Conservation (phyloP, 345 rosid species). For the Fremontodendron californicum region DNA sequence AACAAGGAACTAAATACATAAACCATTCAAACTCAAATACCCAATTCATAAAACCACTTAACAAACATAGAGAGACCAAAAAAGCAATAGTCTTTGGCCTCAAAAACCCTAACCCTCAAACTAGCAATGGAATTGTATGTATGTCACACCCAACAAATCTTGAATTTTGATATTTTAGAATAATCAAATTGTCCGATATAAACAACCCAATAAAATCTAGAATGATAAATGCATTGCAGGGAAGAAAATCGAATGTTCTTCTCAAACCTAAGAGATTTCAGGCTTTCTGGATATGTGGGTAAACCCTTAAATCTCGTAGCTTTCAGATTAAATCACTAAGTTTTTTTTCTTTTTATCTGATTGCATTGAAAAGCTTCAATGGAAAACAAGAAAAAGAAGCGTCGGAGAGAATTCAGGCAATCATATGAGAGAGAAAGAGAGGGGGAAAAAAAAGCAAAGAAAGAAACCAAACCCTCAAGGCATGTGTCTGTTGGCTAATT, state of each 20-base stretch:
- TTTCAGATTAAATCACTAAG: constrained; percentile 16
- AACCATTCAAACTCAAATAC: constrained; percentile 13
- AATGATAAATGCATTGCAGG: constrained; percentile 17
- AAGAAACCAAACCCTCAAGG: constrained; percentile 24
- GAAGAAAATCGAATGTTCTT: constrained; percentile 13
- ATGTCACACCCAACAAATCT: not conserved
- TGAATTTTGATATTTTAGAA: constrained; percentile 14
- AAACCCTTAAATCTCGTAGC: constrained; percentile 33
- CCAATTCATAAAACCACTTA: constrained; percentile 17
- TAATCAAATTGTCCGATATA: constrained; percentile 16
- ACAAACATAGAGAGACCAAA: constrained; percentile 5
- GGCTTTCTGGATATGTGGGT: constrained; percentile 6
- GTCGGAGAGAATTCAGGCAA: constrained; percentile 29
- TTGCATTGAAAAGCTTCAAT: constrained; percentile 26
- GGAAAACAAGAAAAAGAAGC: constrained; percentile 14
- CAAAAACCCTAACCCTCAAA: constrained; percentile 31
- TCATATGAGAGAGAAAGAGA: not conserved
- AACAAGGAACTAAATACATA: constrained; percentile 10
- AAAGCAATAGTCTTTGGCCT: constrained; percentile 14
- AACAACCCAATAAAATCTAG: constrained; percentile 15
- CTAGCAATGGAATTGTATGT: constrained; percentile 20
- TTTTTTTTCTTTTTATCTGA: not conserved
- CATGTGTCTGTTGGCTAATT: not conserved
- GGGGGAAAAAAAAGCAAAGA: not conserved
- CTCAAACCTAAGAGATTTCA: constrained; percentile 23